phyloP scores from a whole-genome alignment of 495 filamentous ascomycete species.

The Talaromyces liani region DNA sequence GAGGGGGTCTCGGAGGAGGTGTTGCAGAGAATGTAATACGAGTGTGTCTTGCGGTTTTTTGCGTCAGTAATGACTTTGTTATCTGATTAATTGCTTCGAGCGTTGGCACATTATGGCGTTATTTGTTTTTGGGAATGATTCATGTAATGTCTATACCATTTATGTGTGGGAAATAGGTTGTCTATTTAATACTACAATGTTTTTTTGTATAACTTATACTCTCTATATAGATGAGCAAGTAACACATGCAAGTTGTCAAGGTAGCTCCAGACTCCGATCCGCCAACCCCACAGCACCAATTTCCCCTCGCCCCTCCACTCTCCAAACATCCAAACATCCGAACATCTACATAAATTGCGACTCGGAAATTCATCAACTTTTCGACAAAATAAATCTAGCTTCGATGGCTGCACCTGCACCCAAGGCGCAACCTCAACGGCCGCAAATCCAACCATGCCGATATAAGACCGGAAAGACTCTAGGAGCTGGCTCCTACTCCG shows the following conservation, averaged over 20 bases:
- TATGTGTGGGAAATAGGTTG: not conserved
- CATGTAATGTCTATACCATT: not conserved
- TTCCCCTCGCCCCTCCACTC: not conserved
- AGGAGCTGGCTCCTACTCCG: conserved; percentile 92
- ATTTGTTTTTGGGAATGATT: not conserved
- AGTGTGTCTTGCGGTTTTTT: conserved; percentile 5
- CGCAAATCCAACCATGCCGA: conserved; percentile 69
- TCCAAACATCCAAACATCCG: not conserved
- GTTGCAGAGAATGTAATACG: conserved; percentile 23
- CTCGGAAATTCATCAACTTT: not conserved
- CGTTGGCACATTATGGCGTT: not conserved
- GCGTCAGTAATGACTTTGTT: not conserved
- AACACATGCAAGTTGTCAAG: too few relatives aligned
- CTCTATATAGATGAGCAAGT: too few relatives aligned
- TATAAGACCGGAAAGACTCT: conserved; percentile 99
- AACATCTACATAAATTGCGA: too few relatives aligned
- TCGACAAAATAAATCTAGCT: not conserved
- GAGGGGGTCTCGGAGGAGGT: conserved; percentile 63
- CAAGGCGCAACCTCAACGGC: conserved; percentile 24
- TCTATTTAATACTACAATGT: not conserved
- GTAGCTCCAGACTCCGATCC: not conserved
- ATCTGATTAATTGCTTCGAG: not conserved
- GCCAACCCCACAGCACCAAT: not conserved
- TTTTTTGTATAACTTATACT: too few relatives aligned
- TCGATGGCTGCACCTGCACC: conserved; percentile 31